These are phyloP conservation scores for Phytophthora litchii DNA, from an alignment of 352 stramenopile species.

Conservation along the genomic window DNA sequence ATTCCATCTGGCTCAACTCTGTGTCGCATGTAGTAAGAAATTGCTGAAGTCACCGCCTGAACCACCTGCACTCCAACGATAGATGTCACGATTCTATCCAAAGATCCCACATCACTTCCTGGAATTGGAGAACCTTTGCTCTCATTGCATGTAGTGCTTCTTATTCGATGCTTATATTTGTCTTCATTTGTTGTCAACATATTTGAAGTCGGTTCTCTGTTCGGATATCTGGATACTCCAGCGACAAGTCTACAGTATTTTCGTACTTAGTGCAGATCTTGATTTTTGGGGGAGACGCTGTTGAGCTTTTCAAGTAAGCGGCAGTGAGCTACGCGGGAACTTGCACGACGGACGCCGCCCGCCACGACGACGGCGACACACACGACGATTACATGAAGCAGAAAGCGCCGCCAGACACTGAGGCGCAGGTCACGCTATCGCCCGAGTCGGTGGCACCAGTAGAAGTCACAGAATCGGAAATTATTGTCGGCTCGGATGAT, in stretches of 20 bases:
- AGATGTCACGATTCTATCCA: no score
- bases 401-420: slow-evolving; percentile 6
- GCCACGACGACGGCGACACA: background rate
- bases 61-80: no score
- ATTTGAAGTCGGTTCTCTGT: slow-evolving; percentile 17
- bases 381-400: slow-evolving; percentile 33
- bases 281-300: slow-evolving; percentile 19
- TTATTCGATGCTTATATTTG: no score
- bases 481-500: slow-evolving; percentile 4
- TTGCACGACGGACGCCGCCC: background rate
- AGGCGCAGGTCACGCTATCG: slow-evolving; percentile 10
- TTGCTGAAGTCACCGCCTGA: background rate
- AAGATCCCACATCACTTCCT: no score
- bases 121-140: no score
- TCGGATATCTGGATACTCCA: slow-evolving; percentile 6
- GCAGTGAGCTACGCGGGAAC: slow-evolving; percentile 6
- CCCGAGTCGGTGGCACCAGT: background rate
- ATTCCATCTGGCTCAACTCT: slow-evolving; percentile 27
- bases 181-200: background rate
- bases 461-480: slow-evolving; percentile 1
- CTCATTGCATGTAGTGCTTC: no score
- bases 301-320: slow-evolving; percentile 34
- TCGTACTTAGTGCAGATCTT: slow-evolving; percentile 35
- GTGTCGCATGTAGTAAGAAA: slow-evolving; percentile 6
- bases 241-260: slow-evolving; percentile 19